phyloP scores from a whole-genome alignment of 495 filamentous ascomycete species.

The Xylaria palmicola region DNA sequence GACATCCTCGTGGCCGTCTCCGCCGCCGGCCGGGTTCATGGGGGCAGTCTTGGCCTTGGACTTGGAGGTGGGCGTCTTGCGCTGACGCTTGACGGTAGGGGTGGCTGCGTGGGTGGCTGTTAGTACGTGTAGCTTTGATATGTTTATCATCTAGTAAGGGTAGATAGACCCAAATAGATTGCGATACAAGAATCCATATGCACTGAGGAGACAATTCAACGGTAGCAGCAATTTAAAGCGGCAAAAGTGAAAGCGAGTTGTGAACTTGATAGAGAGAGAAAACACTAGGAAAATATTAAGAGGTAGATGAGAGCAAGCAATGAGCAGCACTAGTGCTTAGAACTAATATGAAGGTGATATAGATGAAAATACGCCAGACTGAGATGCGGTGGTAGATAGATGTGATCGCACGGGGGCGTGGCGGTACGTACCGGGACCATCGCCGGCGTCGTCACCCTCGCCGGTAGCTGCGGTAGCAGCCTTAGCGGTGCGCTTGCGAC shows the following conservation, averaged over 20 bases:
- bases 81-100: constrained; percentile 2
- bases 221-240: too few relatives aligned
- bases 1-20: not conserved
- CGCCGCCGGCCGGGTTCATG: not conserved
- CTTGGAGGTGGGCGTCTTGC: not conserved
- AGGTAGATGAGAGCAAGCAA: too few relatives aligned
- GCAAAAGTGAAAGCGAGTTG: too few relatives aligned
- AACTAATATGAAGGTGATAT: too few relatives aligned
- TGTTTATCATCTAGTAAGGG: too few relatives aligned
- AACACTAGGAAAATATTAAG: too few relatives aligned
- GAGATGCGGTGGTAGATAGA: not conserved
- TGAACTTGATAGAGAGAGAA: too few relatives aligned
- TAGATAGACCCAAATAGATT: too few relatives aligned
- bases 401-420: too few relatives aligned
- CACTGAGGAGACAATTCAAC: too few relatives aligned
- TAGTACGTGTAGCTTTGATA: not conserved
- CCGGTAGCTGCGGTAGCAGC: not conserved
- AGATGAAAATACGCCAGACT: not conserved
- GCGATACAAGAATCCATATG: too few relatives aligned
- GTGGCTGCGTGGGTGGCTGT: not conserved
- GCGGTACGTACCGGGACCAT: not conserved
- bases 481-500: constrained; percentile 5
- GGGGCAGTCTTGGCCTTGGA: not conserved
- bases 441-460: not conserved
- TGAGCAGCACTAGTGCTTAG: too few relatives aligned